Percentiles rank a stretch among this genome's conserved stretches.
These are phyloP conservation scores for Neonectria sp. DNA, from an alignment of 2,329 filamentous ascomycete species.

Conservation along the genomic window DNA sequence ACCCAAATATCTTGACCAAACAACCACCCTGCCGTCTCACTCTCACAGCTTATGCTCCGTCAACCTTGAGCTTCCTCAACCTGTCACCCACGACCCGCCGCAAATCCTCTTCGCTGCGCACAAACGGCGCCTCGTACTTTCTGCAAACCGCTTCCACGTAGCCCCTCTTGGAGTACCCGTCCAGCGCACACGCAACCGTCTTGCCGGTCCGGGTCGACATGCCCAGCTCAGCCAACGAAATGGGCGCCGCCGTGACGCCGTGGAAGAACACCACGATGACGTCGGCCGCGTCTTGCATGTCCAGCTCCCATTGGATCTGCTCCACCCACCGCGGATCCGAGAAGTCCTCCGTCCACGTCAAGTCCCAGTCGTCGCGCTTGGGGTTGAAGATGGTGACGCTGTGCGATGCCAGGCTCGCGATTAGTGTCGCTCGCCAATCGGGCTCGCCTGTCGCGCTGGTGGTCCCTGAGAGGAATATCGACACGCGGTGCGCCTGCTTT, in stretches of 20 bases:
- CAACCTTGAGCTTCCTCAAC: conserved; percentile 9
- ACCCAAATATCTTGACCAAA: too few species aligned
- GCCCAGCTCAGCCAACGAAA: conserved; percentile 74
- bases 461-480: conserved; percentile 72
- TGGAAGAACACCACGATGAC: conserved; percentile 72
- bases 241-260: conserved; percentile 65
- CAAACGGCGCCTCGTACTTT: conserved; percentile 61
- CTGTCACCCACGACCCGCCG: conserved; percentile 50
- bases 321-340: conserved; percentile 61
- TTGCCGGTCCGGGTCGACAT: conserved; percentile 62
- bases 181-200: conserved; percentile 67
- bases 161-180: conserved; percentile 70
- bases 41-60: not conserved
- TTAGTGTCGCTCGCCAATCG: conserved; percentile 68
- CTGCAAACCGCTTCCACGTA: conserved; percentile 73
- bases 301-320: conserved; percentile 75
- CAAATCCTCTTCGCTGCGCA: conserved; percentile 60
- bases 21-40: not conserved
- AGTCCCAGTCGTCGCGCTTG: conserved; percentile 69
- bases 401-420: conserved; percentile 55
- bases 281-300: conserved; percentile 66
- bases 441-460: conserved; percentile 59
- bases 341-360: conserved; percentile 65
- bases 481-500: conserved; percentile 21
- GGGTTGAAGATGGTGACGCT: conserved; percentile 73